Conservation (phyloP, 208 protist genomes). For the Tritrichomonas musculus region DNA sequence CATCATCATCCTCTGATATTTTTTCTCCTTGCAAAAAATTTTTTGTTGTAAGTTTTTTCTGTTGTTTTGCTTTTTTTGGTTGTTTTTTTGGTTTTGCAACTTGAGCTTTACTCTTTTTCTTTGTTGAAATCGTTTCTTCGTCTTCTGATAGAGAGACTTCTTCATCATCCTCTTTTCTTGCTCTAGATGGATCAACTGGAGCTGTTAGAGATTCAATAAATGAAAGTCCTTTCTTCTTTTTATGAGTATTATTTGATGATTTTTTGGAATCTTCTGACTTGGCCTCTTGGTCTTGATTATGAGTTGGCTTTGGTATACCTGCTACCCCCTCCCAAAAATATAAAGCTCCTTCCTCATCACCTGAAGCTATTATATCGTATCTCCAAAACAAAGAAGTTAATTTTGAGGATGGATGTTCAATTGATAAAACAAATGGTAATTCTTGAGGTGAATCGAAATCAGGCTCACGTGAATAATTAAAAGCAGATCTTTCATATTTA, state of each 20-base stretch:
- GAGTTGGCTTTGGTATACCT: background rate
- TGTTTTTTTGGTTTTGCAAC: background rate
- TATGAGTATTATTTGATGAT: background rate
- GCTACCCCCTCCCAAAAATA: background rate
- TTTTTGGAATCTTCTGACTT: background rate
- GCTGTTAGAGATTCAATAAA: background rate
- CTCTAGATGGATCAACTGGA: background rate
- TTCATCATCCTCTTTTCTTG: background rate
- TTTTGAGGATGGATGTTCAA: background rate
- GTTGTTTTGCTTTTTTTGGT: background rate
- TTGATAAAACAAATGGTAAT: background rate
- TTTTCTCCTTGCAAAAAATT: background rate
- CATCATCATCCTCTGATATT: background rate
- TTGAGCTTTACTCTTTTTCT: background rate
- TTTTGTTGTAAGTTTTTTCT: background rate
- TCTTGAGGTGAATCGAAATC: background rate
- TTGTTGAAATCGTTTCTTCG: background rate
- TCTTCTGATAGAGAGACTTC: background rate
- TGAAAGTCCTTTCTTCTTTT: background rate
- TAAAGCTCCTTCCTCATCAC: background rate
- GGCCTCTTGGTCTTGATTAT: background rate
- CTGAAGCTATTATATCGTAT: background rate
- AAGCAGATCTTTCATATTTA: background rate
- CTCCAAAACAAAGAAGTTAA: background rate
- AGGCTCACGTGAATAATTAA: background rate